Percentiles rank a stretch among this genome's conserved stretches.
These are phyloP conservation scores for Aspergillus bridgeri DNA, from an alignment of 495 filamentous ascomycete species.

Conservation along the genomic window DNA sequence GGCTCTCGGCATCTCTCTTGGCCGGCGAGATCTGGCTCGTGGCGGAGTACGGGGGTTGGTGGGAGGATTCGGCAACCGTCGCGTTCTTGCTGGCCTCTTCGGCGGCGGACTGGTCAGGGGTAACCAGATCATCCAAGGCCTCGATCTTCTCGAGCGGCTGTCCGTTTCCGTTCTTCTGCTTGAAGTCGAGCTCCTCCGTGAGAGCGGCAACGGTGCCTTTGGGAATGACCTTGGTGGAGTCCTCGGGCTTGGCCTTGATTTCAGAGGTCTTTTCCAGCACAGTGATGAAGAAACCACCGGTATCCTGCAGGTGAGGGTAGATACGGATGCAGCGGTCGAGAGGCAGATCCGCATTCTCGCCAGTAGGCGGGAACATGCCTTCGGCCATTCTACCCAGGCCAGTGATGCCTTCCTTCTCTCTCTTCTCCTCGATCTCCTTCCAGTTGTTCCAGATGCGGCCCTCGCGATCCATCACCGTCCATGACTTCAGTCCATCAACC, in stretches of 20 bases:
- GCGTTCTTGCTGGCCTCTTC: slow-evolving; percentile 42
- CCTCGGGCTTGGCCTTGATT: slow-evolving; percentile 78
- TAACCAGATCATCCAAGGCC: slow-evolving; percentile 45
- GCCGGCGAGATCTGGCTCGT: slow-evolving; percentile 28
- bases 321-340: slow-evolving; percentile 88
- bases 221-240: slow-evolving; percentile 54
- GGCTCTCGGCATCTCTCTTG: slow-evolving; percentile 40
- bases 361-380: slow-evolving; percentile 77
- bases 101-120: slow-evolving; percentile 31
- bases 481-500: slow-evolving; percentile 64
- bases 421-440: slow-evolving; percentile 68
- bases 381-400: slow-evolving; percentile 62
- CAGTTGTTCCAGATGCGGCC: slow-evolving; percentile 71
- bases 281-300: slow-evolving; percentile 94
- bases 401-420: slow-evolving; percentile 51
- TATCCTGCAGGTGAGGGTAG: slow-evolving; percentile 93
- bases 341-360: slow-evolving; percentile 57
- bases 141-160: slow-evolving; percentile 48
- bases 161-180: slow-evolving; percentile 38
- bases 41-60: slow-evolving; percentile 38
- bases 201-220: slow-evolving; percentile 52
- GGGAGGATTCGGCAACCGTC: slow-evolving; percentile 39
- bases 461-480: slow-evolving; percentile 86
- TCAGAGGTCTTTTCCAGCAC: slow-evolving; percentile 88
- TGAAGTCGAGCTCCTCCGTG: slow-evolving; percentile 50